Evolutionary conservation across 306 rosid genomes (phyloP).

Genomic region (Sicyos baderoa): DNA sequence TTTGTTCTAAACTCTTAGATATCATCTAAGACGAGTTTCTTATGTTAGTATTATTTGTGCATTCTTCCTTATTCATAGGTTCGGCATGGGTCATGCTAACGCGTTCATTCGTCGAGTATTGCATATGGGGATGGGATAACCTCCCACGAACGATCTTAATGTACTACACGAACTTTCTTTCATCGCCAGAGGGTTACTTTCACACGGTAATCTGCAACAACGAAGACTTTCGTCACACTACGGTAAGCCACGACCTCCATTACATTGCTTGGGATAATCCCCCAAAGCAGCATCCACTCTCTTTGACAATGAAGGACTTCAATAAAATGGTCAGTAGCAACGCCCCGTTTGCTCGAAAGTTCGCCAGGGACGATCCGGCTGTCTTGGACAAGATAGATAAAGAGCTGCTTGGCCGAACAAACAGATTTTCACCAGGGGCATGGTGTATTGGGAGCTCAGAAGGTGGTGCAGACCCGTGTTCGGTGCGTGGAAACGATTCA

Average conservation of each 20-base stretch:
- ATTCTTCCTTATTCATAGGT: constrained; percentile 40
- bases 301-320: constrained; percentile 65
- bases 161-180: constrained; percentile 81
- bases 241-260: constrained; percentile 85
- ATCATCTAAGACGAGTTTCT: not conserved
- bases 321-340: constrained; percentile 80
- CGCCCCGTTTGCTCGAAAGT: constrained; percentile 84
- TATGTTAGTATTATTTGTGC: not conserved
- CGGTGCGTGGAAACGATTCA: constrained; percentile 54
- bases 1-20: not conserved
- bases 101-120: constrained; percentile 68
- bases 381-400: constrained; percentile 77
- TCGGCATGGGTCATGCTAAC: constrained; percentile 93
- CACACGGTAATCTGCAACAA: constrained; percentile 82
- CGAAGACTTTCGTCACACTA: constrained; percentile 52
- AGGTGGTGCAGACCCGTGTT: constrained; percentile 71
- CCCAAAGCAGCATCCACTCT: constrained; percentile 87
- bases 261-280: constrained; percentile 99
- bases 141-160: constrained; percentile 78
- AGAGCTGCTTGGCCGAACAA: constrained; percentile 65
- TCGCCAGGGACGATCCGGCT: constrained; percentile 61
- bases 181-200: constrained; percentile 90
- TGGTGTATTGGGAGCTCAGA: constrained; percentile 67
- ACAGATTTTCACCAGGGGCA: constrained; percentile 67
- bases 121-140: constrained; percentile 99